Evolutionary conservation across 225 moss, liverwort and hornwort species (phyloP).

Genomic region (Marchantia paleacea): DNA sequence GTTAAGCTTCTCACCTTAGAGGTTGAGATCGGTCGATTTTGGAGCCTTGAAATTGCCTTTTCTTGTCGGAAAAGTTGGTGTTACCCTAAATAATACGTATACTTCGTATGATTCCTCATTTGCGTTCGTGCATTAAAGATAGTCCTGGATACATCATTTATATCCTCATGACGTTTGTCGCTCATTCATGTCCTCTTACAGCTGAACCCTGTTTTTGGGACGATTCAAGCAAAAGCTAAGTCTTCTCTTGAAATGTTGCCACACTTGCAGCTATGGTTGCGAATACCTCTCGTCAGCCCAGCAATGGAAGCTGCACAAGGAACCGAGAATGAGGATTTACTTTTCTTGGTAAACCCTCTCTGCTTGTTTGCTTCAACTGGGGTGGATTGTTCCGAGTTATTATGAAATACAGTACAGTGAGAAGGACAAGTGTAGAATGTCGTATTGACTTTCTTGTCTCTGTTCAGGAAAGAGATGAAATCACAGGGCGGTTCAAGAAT

Average conservation of each 20-base stretch:
- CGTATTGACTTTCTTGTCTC: neutral
- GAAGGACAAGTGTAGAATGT: neutral
- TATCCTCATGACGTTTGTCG: no score
- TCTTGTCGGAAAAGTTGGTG: no score
- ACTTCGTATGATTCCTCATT: no score
- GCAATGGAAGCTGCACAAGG: conserved; percentile 77
- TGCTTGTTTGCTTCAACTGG: neutral
- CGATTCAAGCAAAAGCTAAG: neutral
- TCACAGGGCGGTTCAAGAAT: conserved; percentile 71
- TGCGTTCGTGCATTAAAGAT: no score
- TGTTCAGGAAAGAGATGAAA: conserved; percentile 59
- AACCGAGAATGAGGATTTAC: conserved; percentile 64
- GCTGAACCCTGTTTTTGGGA: neutral
- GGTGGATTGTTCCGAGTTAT: neutral
- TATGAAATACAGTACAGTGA: neutral
- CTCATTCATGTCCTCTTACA: no score
- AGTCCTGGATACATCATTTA: no score
- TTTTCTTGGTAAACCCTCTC: conserved; percentile 50
- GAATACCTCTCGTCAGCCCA: conserved; percentile 86
- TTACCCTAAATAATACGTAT: no score
- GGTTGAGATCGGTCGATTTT: no score
- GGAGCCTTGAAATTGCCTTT: no score
- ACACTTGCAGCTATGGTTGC: conserved; percentile 69
- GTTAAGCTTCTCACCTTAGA: no score
- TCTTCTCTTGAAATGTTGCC: neutral